Base-by-base conservation (phyloP, 176 grass and related monocot genomes). In the Urochloa ruziziensis region DNA sequence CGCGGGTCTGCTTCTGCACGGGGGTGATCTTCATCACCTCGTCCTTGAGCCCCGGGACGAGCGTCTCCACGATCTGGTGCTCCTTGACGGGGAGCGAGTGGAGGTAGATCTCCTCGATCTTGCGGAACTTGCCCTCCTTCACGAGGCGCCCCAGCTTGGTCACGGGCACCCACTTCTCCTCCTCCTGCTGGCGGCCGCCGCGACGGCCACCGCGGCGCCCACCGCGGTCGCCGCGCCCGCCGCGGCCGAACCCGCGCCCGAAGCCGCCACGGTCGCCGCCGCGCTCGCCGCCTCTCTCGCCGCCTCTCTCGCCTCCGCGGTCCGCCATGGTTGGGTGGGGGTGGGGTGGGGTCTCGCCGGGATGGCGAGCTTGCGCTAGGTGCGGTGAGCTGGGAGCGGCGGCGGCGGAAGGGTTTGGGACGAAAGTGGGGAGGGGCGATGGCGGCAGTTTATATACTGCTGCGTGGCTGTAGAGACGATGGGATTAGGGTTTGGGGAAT, bases 11-110 rank as follows among this genome's bases (percentile, higher is more conserved):
- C 86, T 97, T 97, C 86, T 97, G 94, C 0, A 97, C 94, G 0
- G 94, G 94, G 0, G 89, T 97, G 56, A 97, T 97, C 89, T 97
- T 97, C 94, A 97, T 97, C 6, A 97, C 94, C 91, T 97, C 94
- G 83, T 97, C 94, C 91, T 97, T 97, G 78, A 97, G 89, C 1
- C 84, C 74, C 1, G 84, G 87, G 18, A 86, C 48, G 15, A 97
- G 89, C 30, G 6, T 1, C 40, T 97, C 94, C 27, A 97, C 78
- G 86, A 97, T 97, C 61, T 93, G 91, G 83, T 97, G 94, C 68
- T 97, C 94, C 89, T 97, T 97, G 37, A 97, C 94, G 33, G 91
- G 89, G 21, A 97, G 94, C 14, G 94, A 97, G 66, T 97, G 94
- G 35, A 93, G 86, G 67, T 97, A 97, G 81, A 97, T 91, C 84